phyloP scores from a whole-genome alignment of 208 protist species.

The Leptomonas pyrrhocoris region DNA sequence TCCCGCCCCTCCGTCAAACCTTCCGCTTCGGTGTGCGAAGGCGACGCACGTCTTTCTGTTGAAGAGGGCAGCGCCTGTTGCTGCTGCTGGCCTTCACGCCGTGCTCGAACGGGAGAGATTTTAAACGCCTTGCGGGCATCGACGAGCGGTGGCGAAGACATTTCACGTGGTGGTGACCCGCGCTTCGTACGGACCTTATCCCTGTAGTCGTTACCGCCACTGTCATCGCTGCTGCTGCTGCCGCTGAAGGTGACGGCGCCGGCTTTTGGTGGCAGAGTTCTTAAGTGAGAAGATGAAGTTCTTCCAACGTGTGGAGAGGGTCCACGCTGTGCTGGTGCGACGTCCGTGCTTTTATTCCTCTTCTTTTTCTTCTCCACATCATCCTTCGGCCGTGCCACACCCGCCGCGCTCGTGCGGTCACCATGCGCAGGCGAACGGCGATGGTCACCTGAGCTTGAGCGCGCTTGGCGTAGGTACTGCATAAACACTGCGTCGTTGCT shows the following conservation, averaged over 20 bases:
- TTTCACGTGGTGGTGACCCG: not conserved
- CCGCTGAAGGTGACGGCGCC: conserved; percentile 16
- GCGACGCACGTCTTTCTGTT: not conserved
- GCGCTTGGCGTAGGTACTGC: conserved; percentile 2
- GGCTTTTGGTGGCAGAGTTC: not conserved
- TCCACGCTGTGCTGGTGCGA: not conserved
- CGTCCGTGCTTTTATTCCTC: no score
- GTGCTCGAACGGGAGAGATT: not conserved
- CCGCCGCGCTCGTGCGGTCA: not conserved
- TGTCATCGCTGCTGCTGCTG: conserved; percentile 16
- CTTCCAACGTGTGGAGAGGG: not conserved
- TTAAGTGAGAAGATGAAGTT: not conserved
- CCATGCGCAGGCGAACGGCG: not conserved
- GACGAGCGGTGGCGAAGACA: conserved; percentile 1
- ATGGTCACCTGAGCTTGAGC: not conserved
- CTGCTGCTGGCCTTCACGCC: not conserved
- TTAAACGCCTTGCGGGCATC: conserved; percentile 16
- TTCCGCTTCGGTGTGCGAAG: not conserved
- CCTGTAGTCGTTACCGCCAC: not conserved
- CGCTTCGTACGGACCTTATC: not conserved
- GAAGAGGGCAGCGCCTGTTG: not conserved
- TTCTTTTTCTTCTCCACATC: no score
- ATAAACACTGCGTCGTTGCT: conserved; percentile 6
- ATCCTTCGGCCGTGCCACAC: not conserved
- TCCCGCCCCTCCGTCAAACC: not conserved